A percentile compares a stretch with the other conserved stretches of the same genome.
These are phyloP conservation scores for Vigna hirtella DNA, from an alignment of 306 rosid genomes.

Conservation along the genomic window DNA sequence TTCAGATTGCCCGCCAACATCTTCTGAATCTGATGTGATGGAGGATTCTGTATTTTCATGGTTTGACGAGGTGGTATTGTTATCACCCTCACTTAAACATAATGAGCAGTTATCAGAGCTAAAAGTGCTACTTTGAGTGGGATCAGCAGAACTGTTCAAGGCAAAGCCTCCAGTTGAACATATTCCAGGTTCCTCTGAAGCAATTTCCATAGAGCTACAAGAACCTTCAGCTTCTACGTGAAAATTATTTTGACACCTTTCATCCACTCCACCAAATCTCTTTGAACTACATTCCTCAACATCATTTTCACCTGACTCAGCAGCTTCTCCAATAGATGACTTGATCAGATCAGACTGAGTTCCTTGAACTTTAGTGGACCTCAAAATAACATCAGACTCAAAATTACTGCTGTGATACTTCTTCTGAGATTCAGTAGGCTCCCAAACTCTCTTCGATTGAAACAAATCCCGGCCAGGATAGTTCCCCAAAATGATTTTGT, in stretches of 20 bases:
- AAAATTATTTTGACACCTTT: slow-evolving; percentile 52
- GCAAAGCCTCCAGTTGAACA: slow-evolving; percentile 42
- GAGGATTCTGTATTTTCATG: slow-evolving; percentile 83
- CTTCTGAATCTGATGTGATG: slow-evolving; percentile 91
- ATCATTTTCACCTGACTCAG: slow-evolving; percentile 55
- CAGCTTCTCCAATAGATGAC: slow-evolving; percentile 59
- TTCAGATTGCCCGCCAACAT: slow-evolving; percentile 81
- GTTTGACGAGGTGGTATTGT: slow-evolving; percentile 73
- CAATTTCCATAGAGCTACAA: slow-evolving; percentile 52
- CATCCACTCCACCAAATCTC: slow-evolving; percentile 60
- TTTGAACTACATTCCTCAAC: slow-evolving; percentile 53
- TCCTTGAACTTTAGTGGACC: slow-evolving; percentile 58
- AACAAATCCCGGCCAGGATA: slow-evolving; percentile 64
- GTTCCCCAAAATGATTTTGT: slow-evolving; percentile 63
- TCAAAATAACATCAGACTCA: slow-evolving; percentile 69
- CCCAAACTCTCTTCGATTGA: slow-evolving; percentile 92
- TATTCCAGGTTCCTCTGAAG: slow-evolving; percentile 56
- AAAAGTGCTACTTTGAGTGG: slow-evolving; percentile 51
- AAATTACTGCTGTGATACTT: slow-evolving; percentile 76
- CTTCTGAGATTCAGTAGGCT: slow-evolving; percentile 80
- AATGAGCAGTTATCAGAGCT: slow-evolving; percentile 87
- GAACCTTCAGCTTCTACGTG: slow-evolving; percentile 52
- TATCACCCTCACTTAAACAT: slow-evolving; percentile 89
- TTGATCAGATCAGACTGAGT: slow-evolving; percentile 53
- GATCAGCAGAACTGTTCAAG: slow-evolving; percentile 56